Percentiles rank a stretch among this genome's conserved stretches.
Evolutionary conservation across 1,139 yeast genomes (phyloP).

Genomic region (Debaryomyces sp.): DNA sequence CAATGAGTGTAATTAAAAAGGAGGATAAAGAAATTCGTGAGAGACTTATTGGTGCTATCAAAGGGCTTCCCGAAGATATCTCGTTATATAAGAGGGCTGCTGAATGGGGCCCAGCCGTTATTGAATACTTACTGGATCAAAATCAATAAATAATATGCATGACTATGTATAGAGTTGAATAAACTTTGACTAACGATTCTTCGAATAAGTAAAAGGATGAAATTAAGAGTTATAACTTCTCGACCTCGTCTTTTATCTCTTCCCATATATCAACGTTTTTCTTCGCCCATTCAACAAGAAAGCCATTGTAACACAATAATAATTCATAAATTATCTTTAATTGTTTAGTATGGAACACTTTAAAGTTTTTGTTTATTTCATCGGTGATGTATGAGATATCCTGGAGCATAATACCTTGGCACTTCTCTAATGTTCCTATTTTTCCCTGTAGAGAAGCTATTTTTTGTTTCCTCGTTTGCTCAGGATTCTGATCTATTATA

Average conservation of each 20-base stretch:
- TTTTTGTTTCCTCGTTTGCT: conserved; percentile 60
- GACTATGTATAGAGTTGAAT: neutral
- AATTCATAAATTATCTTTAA: conserved; percentile 46
- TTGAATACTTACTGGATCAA: conserved; percentile 35
- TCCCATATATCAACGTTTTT: conserved; percentile 76
- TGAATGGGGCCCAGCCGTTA: conserved; percentile 69
- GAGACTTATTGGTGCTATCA: conserved; percentile 60
- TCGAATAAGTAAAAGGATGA: neutral
- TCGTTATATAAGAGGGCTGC: conserved; percentile 62
- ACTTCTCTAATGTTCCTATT: conserved; percentile 56
- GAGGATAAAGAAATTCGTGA: conserved; percentile 40
- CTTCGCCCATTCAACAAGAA: conserved; percentile 68
- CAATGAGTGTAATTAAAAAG: conserved; percentile 33
- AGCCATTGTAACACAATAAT: conserved; percentile 54
- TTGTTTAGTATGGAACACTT: conserved; percentile 53
- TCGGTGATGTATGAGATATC: conserved; percentile 59
- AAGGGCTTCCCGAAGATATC: conserved; percentile 57
- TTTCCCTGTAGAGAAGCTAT: conserved; percentile 54
- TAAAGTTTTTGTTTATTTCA: conserved; percentile 52
- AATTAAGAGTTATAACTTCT: conserved; percentile 19
- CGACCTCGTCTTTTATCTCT: conserved; percentile 57
- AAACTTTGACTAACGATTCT: neutral
- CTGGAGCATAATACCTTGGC: conserved; percentile 57
- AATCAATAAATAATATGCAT: conserved; percentile 1
- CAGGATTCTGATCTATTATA: conserved; percentile 73